Evolutionary conservation across 2,329 filamentous ascomycete species (phyloP).

Genomic region (Venturia effusa): DNA sequence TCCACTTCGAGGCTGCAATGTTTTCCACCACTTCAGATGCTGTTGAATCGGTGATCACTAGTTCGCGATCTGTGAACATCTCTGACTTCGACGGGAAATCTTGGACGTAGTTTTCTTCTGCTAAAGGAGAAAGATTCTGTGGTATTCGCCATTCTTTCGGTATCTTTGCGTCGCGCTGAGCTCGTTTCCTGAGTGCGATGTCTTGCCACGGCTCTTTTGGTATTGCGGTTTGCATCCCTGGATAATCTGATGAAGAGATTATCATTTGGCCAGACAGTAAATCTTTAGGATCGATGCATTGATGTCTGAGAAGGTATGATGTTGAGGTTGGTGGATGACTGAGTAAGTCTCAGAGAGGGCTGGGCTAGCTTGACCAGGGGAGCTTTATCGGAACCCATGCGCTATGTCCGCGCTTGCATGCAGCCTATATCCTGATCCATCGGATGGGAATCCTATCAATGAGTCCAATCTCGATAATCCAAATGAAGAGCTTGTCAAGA

Average conservation of each 20-base stretch:
- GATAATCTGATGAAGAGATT: background rate
- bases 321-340: background rate
- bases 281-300: no score
- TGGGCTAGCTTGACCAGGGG: background rate
- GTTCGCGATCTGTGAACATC: conserved; percentile 41
- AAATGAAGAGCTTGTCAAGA: background rate
- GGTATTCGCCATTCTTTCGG: conserved; percentile 45
- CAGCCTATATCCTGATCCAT: background rate
- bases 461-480: background rate
- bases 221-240: background rate
- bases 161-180: conserved; percentile 31
- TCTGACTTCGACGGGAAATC: conserved; percentile 40
- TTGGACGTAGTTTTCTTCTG: conserved; percentile 29
- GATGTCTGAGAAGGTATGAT: no score
- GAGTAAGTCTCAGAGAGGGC: background rate
- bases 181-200: background rate
- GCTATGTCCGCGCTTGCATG: background rate
- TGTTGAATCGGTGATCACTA: conserved; percentile 51
- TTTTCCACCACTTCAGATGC: conserved; percentile 45
- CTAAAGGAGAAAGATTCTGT: conserved; percentile 33
- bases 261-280: background rate
- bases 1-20: conserved; percentile 45
- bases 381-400: background rate
- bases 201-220: background rate
- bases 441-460: background rate